Evolutionary conservation across 805 yeast genomes (phyloP).

Genomic region (Cyberlindnera nakhonratchasimensis): DNA sequence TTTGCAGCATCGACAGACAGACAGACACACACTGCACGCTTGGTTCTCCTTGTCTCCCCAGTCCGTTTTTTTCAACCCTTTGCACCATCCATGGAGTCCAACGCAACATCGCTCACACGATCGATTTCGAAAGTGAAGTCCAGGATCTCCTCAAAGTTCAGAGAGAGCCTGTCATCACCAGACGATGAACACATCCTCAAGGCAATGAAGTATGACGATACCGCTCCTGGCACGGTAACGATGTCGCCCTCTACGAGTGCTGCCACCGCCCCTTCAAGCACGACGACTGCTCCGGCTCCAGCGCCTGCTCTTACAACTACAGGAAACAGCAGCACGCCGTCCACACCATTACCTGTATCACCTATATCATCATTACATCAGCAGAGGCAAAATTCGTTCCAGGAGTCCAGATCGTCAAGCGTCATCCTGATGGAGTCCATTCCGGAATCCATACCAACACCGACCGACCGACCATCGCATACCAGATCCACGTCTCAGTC

Average conservation of each 20-base stretch:
- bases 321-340: background rate
- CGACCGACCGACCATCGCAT: too few relatives aligned
- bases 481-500: slow-evolving; percentile 1
- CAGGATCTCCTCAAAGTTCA: slow-evolving; percentile 21
- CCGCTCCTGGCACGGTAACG: background rate
- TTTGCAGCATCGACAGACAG: too few relatives aligned
- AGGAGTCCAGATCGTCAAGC: slow-evolving; percentile 8
- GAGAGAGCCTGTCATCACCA: slow-evolving; percentile 4
- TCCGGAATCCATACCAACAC: slow-evolving; percentile 1
- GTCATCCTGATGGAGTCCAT: slow-evolving; percentile 10
- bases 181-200: slow-evolving; percentile 18
- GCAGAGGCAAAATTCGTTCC: slow-evolving; percentile 4
- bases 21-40: too few relatives aligned
- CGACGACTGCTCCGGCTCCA: background rate
- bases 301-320: slow-evolving; percentile 2
- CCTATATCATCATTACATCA: background rate
- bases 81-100: slow-evolving; percentile 3
- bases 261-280: background rate
- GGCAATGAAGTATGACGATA: slow-evolving; percentile 26
- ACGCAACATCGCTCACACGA: slow-evolving; percentile 21
- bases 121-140: slow-evolving; percentile 25
- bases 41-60: too few relatives aligned
- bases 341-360: background rate
- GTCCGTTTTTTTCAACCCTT: too few relatives aligned
- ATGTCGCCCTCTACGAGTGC: background rate